Percentiles rank a stretch among this genome's conserved stretches.
Conservation (phyloP, 345 rosid genomes). For the Isatis tinctoria region DNA sequence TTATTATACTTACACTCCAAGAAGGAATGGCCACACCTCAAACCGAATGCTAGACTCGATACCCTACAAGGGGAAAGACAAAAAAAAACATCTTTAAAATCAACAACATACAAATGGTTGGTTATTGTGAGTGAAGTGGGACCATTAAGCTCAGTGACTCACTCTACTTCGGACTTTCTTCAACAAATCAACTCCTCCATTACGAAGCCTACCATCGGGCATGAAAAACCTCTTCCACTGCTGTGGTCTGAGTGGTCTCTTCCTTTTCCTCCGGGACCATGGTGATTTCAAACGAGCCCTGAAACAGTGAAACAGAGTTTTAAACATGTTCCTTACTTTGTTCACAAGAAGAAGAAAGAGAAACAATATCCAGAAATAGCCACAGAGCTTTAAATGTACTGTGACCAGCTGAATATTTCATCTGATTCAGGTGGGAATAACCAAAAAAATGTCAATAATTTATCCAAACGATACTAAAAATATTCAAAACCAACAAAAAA, state of each 20-base stretch:
- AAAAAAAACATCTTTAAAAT: not conserved
- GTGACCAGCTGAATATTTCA: not conserved
- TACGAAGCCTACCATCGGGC: conserved; percentile 66
- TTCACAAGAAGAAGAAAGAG: not conserved
- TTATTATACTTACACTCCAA: conserved; percentile 75
- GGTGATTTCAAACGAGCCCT: conserved; percentile 88
- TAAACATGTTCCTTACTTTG: not conserved
- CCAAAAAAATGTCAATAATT: not conserved
- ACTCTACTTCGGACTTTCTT: conserved; percentile 94
- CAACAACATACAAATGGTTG: not conserved
- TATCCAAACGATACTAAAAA: not conserved
- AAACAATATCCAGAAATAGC: not conserved
- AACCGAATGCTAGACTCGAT: conserved; percentile 80
- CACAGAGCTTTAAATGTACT: not conserved
- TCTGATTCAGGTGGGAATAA: not conserved
- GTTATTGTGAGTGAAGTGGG: not conserved
- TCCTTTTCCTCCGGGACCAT: conserved; percentile 90
- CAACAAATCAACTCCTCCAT: conserved; percentile 76
- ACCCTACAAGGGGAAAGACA: conserved; percentile 52
- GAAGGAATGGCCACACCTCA: conserved; percentile 98
- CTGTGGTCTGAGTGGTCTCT: conserved; percentile 59
- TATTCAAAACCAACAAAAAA: not conserved
- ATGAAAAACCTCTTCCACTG: conserved; percentile 79
- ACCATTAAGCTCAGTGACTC: conserved; percentile 34
- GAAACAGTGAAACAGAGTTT: conserved; percentile 40